Conservation (phyloP, 306 rosid species). For the Sechiopsis laciniata region DNA sequence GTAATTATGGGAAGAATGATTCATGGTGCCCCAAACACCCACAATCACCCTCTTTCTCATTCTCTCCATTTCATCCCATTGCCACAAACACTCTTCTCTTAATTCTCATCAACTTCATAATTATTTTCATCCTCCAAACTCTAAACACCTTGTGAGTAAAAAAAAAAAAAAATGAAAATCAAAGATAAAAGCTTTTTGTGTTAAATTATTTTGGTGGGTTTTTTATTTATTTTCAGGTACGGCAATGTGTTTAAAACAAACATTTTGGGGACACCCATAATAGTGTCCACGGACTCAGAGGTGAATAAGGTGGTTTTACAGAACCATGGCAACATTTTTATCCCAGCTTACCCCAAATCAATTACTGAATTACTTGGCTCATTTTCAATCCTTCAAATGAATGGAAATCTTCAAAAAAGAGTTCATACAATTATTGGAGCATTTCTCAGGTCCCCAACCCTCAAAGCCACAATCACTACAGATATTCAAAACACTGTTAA, state of each 20-base stretch:
- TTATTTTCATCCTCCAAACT: too few relatives aligned
- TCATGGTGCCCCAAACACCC: too few relatives aligned
- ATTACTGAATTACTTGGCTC: constrained; percentile 64
- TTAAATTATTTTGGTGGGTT: neutral
- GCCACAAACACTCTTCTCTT: too few relatives aligned
- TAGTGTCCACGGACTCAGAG: constrained; percentile 76
- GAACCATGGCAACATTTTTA: constrained; percentile 60
- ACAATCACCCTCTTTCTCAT: too few relatives aligned
- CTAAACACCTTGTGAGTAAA: too few relatives aligned
- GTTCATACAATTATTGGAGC: constrained; percentile 60
- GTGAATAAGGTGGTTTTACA: constrained; percentile 67
- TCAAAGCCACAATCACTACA: constrained; percentile 59
- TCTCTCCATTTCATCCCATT: too few relatives aligned
- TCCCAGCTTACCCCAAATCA: constrained; percentile 95
- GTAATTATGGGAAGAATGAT: too few relatives aligned
- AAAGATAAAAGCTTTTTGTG: too few relatives aligned
- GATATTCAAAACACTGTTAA: constrained; percentile 56
- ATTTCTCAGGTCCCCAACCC: constrained; percentile 56
- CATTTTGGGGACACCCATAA: constrained; percentile 69
- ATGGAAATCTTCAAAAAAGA: constrained; percentile 54
- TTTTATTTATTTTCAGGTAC: constrained; percentile 56
- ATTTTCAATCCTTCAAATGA: constrained; percentile 59
- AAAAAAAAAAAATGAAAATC: too few relatives aligned
- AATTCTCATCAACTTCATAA: too few relatives aligned
- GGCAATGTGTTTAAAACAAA: constrained; percentile 78